These are phyloP conservation scores for Pythium phragmitis DNA, from an alignment of 352 stramenopile species.

Conservation along the genomic window DNA sequence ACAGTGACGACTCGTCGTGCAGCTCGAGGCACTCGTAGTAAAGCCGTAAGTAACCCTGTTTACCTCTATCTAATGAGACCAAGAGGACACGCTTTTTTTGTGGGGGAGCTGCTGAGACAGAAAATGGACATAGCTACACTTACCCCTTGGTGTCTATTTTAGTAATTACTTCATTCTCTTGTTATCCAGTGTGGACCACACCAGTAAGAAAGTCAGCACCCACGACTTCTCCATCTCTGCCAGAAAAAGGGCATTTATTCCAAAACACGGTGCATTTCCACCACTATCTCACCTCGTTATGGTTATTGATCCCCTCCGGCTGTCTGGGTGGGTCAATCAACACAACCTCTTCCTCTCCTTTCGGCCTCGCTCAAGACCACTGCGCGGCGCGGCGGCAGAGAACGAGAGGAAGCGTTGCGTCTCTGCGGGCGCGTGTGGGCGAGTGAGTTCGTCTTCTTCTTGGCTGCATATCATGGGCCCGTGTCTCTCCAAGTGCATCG, in stretches of 20 bases:
- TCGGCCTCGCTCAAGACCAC: neutral
- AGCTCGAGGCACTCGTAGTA: conserved; percentile 2
- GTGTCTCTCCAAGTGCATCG: conserved; percentile 84
- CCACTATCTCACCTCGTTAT: conserved; percentile 4
- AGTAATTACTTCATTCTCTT: conserved; percentile 6
- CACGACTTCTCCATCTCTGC: neutral
- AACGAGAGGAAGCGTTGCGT: neutral
- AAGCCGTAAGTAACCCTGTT: neutral
- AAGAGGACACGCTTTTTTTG: no score
- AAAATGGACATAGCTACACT: conserved; percentile 15
- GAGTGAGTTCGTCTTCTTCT: no score
- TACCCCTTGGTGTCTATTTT: neutral
- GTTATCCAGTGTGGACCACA: conserved; percentile 9
- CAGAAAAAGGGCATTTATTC: neutral
- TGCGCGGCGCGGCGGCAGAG: neutral
- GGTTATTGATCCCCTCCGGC: conserved; percentile 3
- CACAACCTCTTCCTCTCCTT: neutral
- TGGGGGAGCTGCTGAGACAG: neutral
- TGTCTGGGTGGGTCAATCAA: neutral
- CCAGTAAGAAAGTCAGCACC: conserved; percentile 20
- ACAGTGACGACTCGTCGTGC: conserved; percentile 7
- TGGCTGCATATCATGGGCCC: conserved; percentile 52
- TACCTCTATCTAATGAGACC: no score
- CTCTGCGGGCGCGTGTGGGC: no score
- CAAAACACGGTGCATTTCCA: neutral